These are phyloP conservation scores for Metschnikowia anglica DNA, from an alignment of 805 yeast genomes.

Conservation along the genomic window DNA sequence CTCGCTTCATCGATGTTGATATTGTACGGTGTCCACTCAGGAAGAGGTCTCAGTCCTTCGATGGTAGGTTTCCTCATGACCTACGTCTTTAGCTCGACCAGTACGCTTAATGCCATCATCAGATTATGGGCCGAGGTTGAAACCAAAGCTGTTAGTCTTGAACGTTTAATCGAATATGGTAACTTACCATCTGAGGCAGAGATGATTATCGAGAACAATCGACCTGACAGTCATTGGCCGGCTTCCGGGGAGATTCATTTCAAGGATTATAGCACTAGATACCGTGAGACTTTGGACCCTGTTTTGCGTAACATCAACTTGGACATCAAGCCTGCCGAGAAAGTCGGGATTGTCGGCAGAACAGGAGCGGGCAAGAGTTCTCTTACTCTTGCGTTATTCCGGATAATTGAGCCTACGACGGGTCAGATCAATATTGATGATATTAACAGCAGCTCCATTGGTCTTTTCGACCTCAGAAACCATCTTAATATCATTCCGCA, in stretches of 20 bases:
- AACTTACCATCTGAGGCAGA: slow-evolving; percentile 26
- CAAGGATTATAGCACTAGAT: slow-evolving; percentile 26
- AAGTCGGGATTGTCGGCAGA: slow-evolving; percentile 32
- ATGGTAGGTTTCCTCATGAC: slow-evolving; percentile 41
- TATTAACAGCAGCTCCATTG: slow-evolving; percentile 24
- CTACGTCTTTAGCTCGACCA: slow-evolving; percentile 34
- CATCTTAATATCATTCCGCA: slow-evolving; percentile 33
- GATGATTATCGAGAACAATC: slow-evolving; percentile 28
- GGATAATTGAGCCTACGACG: slow-evolving; percentile 28
- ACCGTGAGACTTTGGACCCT: slow-evolving; percentile 28
- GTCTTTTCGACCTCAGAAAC: slow-evolving; percentile 28
- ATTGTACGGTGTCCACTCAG: slow-evolving; percentile 26
- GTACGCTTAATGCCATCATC: slow-evolving; percentile 31
- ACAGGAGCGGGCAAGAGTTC: slow-evolving; percentile 35
- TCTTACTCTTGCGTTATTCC: slow-evolving; percentile 29
- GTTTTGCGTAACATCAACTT: slow-evolving; percentile 26
- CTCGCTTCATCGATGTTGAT: slow-evolving; percentile 30
- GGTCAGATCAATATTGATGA: slow-evolving; percentile 29
- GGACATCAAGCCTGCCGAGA: slow-evolving; percentile 26
- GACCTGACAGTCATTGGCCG: slow-evolving; percentile 29
- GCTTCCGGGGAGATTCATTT: slow-evolving; percentile 24
- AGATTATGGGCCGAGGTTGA: slow-evolving; percentile 38
- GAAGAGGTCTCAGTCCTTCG: slow-evolving; percentile 30
- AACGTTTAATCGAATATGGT: slow-evolving; percentile 39
- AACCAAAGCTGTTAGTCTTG: slow-evolving; percentile 34